Percentiles rank a stretch among this genome's conserved stretches.
phyloP scores from a whole-genome alignment of 2,329 filamentous ascomycete genomes.

The Exophiala alcalophila region DNA sequence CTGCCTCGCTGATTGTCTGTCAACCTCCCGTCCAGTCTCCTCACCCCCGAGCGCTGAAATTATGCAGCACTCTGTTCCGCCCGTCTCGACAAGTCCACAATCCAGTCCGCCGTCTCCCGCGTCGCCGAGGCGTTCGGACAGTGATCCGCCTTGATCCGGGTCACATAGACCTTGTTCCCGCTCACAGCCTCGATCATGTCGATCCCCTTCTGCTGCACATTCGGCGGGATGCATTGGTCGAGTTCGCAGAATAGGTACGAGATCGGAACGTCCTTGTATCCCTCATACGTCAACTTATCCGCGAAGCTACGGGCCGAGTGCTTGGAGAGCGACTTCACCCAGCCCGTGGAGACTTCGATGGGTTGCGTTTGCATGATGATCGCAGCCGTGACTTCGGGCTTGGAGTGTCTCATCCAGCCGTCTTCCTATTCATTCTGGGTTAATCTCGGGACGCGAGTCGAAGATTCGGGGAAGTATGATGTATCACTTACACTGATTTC shows the following conservation, averaged over 20 bases:
- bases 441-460: not conserved
- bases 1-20: too few relatives aligned
- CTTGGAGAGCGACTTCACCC: constrained; percentile 15
- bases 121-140: constrained; percentile 29
- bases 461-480: not conserved
- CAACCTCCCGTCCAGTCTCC: too few relatives aligned
- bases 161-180: constrained; percentile 36
- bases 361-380: constrained; percentile 2
- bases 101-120: constrained; percentile 27
- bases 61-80: constrained; percentile 10
- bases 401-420: constrained; percentile 16
- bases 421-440: constrained; percentile 7
- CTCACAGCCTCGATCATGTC: constrained; percentile 32
- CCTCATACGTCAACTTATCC: constrained; percentile 33
- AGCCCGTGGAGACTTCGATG: constrained; percentile 18
- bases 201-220: constrained; percentile 33
- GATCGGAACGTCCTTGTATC: constrained; percentile 36
- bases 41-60: too few relatives aligned
- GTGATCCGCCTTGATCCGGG: constrained; percentile 34
- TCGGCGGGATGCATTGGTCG: constrained; percentile 32
- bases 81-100: constrained; percentile 5
- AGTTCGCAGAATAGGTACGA: constrained; percentile 36
- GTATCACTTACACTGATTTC: constrained; percentile 8
- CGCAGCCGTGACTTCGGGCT: constrained; percentile 1
- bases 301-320: constrained; percentile 35